Evolutionary conservation across 116 monocot species (phyloP).

Genomic region (Papilionanthe hybrid): DNA sequence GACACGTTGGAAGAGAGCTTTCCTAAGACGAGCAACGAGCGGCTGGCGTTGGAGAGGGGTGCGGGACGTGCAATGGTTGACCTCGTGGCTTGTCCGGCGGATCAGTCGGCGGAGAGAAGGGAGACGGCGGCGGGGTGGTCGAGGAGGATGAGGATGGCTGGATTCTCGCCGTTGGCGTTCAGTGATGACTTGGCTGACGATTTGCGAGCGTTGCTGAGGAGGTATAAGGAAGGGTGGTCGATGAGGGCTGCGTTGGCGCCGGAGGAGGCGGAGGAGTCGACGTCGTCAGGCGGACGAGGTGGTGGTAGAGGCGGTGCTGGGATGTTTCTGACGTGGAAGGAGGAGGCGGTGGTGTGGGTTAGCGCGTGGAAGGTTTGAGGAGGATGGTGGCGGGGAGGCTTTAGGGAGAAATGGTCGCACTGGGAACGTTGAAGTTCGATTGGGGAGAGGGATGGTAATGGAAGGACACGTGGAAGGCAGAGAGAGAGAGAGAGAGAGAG

Average conservation of each 20-base stretch:
- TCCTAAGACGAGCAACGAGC: slow-evolving; percentile 91
- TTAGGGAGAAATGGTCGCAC: slow-evolving; percentile 9
- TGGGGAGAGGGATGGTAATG: background rate
- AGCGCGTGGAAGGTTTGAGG: slow-evolving; percentile 65
- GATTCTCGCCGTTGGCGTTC: slow-evolving; percentile 53
- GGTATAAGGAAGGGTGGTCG: slow-evolving; percentile 90
- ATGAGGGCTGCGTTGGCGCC: slow-evolving; percentile 25
- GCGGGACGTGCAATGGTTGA: slow-evolving; percentile 76
- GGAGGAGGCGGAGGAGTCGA: slow-evolving; percentile 10
- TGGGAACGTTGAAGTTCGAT: background rate
- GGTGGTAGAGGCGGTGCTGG: slow-evolving; percentile 30
- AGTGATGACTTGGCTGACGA: slow-evolving; percentile 89
- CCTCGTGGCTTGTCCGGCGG: slow-evolving; percentile 66
- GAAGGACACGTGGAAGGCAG: slow-evolving; percentile 1
- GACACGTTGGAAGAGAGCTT: slow-evolving; percentile 94
- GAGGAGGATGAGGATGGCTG: slow-evolving; percentile 46
- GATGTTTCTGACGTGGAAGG: slow-evolving; percentile 82
- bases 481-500: background rate
- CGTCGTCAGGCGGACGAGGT: background rate
- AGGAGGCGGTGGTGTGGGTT: slow-evolving; percentile 86
- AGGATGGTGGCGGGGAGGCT: background rate
- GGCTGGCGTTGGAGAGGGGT: slow-evolving; percentile 70
- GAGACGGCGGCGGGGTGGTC: slow-evolving; percentile 75
- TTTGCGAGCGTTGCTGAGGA: slow-evolving; percentile 64
- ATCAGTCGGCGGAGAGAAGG: slow-evolving; percentile 66